A percentile compares a stretch with the other conserved stretches of the same genome.
Conservation (phyloP, 139 green algal genomes). For the Closterium sp. region DNA sequence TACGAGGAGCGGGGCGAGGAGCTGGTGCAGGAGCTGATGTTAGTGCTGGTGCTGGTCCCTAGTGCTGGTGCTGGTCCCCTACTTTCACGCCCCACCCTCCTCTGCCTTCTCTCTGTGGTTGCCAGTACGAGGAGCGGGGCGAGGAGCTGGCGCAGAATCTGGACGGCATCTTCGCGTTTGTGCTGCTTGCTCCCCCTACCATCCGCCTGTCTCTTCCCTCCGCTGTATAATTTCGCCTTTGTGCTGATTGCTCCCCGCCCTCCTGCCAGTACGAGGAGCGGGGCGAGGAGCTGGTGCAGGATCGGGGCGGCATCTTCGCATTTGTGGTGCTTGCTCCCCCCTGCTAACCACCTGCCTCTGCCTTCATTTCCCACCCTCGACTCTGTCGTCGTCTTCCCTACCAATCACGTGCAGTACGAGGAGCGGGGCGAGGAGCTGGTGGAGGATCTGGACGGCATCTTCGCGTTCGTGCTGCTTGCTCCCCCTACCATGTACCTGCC, state of each 20-base stretch:
- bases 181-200: no score
- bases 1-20: constrained; percentile 51
- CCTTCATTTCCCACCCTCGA: no score
- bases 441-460: constrained; percentile 81
- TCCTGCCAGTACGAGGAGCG: constrained; percentile 82
- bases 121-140: no score
- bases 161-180: no score
- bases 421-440: neutral
- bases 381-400: no score
- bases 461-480: constrained; percentile 61
- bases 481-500: no score
- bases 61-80: no score
- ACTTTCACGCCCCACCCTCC: no score
- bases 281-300: constrained; percentile 70
- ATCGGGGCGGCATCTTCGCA: constrained; percentile 94
- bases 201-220: no score
- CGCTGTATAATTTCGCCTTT: neutral
- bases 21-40: constrained; percentile 76
- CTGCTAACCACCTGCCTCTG: no score
- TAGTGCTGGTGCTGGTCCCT: no score
- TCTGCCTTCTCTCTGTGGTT: constrained; percentile 83
- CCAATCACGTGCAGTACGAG: no score
- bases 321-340: constrained; percentile 74
- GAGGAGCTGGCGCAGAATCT: constrained; percentile 1
- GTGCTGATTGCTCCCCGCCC: constrained; percentile 82